These are phyloP conservation scores for Myxozyma geophila DNA, from an alignment of 805 yeast species.

Conservation along the genomic window DNA sequence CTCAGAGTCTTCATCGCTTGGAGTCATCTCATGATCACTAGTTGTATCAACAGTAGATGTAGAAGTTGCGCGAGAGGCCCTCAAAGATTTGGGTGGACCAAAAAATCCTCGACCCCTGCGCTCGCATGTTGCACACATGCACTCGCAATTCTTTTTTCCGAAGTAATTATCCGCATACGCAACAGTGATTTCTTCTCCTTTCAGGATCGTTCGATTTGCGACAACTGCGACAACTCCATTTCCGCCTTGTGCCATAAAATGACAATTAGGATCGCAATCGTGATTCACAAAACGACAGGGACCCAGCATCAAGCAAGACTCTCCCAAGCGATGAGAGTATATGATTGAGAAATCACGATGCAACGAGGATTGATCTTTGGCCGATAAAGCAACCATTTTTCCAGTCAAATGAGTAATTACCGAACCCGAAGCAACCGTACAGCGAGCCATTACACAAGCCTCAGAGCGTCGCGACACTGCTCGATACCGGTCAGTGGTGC, in stretches of 20 bases:
- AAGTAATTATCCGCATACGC: constrained; percentile 51
- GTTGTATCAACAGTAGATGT: background rate
- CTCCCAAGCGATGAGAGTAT: constrained; percentile 45
- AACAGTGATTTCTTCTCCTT: constrained; percentile 57
- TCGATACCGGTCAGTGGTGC: constrained; percentile 51
- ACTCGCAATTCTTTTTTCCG: constrained; percentile 51
- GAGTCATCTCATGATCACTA: background rate
- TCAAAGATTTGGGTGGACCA: background rate
- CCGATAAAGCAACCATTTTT: constrained; percentile 46
- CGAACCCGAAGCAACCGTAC: constrained; percentile 42
- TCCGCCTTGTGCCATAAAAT: constrained; percentile 43
- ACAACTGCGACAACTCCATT: constrained; percentile 45
- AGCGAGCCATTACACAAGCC: constrained; percentile 50
- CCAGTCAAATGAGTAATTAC: constrained; percentile 49
- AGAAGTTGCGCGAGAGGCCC: background rate
- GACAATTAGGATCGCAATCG: constrained; percentile 53
- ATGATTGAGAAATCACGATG: constrained; percentile 52
- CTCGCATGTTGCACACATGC: constrained; percentile 54
- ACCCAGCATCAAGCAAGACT: constrained; percentile 52
- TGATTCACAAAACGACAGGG: constrained; percentile 57
- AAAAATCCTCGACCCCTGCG: constrained; percentile 30
- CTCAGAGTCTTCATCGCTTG: background rate
- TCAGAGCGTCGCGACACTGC: constrained; percentile 43
- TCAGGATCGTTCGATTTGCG: constrained; percentile 45
- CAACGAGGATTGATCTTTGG: constrained; percentile 44